Evolutionary conservation across 139 green algal species (phyloP).

Genomic region (Zygnema cylindricum): DNA sequence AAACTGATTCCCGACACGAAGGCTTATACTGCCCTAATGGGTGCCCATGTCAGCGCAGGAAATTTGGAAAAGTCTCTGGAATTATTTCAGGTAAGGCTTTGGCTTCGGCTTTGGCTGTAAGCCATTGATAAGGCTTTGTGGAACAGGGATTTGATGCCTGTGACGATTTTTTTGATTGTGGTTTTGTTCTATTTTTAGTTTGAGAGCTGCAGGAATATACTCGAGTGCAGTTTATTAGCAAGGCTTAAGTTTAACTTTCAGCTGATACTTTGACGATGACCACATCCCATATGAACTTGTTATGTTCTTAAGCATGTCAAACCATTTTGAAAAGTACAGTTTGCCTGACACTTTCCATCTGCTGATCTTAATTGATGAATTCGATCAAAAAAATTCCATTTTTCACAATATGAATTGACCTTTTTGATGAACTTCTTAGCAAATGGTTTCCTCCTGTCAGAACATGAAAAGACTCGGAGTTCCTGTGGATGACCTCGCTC

Average conservation of each 20-base stretch:
- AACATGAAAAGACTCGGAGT: slow-evolving; percentile 7
- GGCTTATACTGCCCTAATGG: slow-evolving; percentile 40
- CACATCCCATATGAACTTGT: no score
- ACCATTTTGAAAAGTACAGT: not conserved
- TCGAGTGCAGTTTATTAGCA: no score
- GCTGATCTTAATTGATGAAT: not conserved
- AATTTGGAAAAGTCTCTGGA: slow-evolving; percentile 13
- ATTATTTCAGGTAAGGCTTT: slow-evolving; percentile 16
- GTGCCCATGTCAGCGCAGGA: not conserved
- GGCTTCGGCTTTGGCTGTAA: no score
- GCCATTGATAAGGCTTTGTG: no score
- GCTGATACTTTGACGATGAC: no score
- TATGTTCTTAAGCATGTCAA: not conserved
- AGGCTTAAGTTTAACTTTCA: no score
- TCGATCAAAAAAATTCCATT: not conserved
- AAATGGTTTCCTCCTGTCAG: slow-evolving; percentile 1
- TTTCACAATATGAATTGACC: not conserved
- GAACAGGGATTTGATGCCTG: no score
- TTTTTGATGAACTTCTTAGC: not conserved
- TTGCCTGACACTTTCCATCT: not conserved
- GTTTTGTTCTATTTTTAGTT: no score
- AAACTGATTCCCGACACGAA: slow-evolving; percentile 17
- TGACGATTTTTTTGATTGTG: no score
- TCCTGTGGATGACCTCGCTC: not conserved
- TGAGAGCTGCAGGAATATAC: no score